These are phyloP conservation scores for Zygnema cylindricum DNA, from an alignment of 139 green algal genomes.

Conservation along the genomic window DNA sequence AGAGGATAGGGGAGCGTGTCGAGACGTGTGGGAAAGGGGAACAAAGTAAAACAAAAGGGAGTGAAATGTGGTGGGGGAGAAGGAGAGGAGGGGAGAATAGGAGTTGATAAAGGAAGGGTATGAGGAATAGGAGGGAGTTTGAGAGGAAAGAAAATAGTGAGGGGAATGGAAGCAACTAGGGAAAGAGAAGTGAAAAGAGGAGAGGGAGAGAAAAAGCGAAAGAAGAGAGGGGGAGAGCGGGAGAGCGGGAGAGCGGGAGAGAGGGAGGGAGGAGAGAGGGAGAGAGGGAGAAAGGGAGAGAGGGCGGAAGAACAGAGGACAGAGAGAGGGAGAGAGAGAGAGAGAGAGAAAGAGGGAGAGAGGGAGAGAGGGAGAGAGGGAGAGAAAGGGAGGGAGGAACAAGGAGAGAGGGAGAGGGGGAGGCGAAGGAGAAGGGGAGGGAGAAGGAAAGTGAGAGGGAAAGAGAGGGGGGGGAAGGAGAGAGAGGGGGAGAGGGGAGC, in stretches of 20 bases:
- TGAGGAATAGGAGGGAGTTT: too few species aligned
- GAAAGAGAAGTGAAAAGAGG: too few species aligned
- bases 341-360: neutral
- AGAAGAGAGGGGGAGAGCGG: neutral
- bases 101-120: neutral
- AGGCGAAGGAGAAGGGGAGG: neutral
- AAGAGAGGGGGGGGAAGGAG: neutral
- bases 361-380: neutral
- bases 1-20: neutral
- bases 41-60: neutral
- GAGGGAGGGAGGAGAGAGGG: neutral
- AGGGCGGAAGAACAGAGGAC: neutral
- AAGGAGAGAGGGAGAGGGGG: neutral
- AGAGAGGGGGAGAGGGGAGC: neutral
- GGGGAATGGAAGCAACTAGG: too few species aligned
- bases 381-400: neutral
- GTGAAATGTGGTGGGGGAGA: neutral
- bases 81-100: neutral
- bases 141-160: too few species aligned
- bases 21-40: neutral
- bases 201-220: neutral
- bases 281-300: neutral
- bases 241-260: neutral
- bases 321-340: neutral
- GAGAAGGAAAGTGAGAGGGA: neutral